Conservation (phyloP, 768 basidiomycete species). For the Russula lepida region DNA sequence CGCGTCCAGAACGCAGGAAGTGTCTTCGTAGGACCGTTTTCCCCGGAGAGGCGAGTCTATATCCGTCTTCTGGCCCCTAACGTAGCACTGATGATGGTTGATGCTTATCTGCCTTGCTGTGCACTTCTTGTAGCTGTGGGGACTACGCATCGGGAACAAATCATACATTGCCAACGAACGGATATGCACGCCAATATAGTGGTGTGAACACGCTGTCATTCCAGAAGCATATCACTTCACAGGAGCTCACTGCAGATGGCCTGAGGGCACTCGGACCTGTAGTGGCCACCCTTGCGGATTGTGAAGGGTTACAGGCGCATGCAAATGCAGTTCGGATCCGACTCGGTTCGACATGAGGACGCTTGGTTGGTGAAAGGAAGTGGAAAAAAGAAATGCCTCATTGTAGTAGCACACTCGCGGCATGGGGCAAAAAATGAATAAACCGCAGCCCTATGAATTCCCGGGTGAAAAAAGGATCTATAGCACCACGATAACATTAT, state of each 20-base stretch:
- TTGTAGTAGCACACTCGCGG: not conserved
- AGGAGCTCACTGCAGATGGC: slow-evolving; percentile 78
- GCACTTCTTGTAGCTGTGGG: slow-evolving; percentile 58
- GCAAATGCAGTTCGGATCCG: slow-evolving; percentile 93
- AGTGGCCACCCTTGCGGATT: slow-evolving; percentile 85
- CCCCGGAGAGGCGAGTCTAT: slow-evolving; percentile 80
- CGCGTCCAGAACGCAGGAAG: slow-evolving; percentile 88
- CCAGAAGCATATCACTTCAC: slow-evolving; percentile 98
- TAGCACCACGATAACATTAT: slow-evolving; percentile 18
- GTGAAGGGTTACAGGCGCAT: slow-evolving; percentile 91
- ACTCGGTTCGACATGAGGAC: slow-evolving; percentile 28
- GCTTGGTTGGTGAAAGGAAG: not conserved
- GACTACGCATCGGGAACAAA: slow-evolving; percentile 99
- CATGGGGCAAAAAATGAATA: not conserved
- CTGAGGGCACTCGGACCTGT: slow-evolving; percentile 73
- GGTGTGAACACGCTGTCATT: slow-evolving; percentile 96
- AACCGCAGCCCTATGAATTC: not conserved
- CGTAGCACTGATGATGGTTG: not conserved
- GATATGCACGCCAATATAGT: slow-evolving; percentile 96
- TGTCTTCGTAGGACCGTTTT: slow-evolving; percentile 90
- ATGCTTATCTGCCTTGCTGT: not conserved
- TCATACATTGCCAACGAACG: slow-evolving; percentile 93
- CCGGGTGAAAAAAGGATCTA: slow-evolving; percentile 8
- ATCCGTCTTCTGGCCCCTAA: not conserved
- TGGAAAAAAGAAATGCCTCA: not conserved